Conservation (phyloP, 2,329 filamentous ascomycete species). For the Hirsutella rhossiliensis region DNA sequence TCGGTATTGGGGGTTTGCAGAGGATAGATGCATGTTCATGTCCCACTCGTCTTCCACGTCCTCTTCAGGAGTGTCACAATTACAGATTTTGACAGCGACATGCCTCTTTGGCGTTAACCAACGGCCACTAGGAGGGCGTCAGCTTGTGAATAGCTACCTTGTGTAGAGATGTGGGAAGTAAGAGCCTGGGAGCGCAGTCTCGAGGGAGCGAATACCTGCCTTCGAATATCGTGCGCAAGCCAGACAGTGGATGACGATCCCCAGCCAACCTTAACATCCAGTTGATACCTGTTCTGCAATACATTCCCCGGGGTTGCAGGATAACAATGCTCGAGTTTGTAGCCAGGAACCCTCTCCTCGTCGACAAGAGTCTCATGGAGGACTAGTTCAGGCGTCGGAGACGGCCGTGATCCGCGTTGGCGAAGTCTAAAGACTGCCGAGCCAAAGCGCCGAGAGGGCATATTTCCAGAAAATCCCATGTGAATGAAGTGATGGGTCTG, state of each 20-base stretch:
- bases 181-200: not conserved
- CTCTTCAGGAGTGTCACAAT: conserved; percentile 8
- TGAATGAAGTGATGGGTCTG: too few species aligned
- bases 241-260: conserved; percentile 25
- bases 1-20: conserved; percentile 10
- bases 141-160: not conserved
- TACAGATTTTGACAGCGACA: conserved; percentile 12
- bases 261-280: conserved; percentile 22
- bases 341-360: too few species aligned
- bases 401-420: too few species aligned
- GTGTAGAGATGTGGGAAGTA: not conserved
- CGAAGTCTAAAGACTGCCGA: too few species aligned
- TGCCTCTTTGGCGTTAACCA: conserved; percentile 5
- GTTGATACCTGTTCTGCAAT: conserved; percentile 18
- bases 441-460: too few species aligned
- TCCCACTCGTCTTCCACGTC: conserved; percentile 10
- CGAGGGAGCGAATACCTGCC: not conserved
- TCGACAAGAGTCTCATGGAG: too few species aligned
- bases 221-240: conserved; percentile 13
- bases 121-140: not conserved
- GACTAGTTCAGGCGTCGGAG: too few species aligned
- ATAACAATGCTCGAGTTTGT: too few species aligned
- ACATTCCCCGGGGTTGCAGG: conserved; percentile 18
- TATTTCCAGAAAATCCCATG: too few species aligned
- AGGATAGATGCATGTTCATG: conserved; percentile 1